Evolutionary conservation across 352 stramenopile genomes (phyloP).

Genomic region (Globisporangium carolinianum): DNA sequence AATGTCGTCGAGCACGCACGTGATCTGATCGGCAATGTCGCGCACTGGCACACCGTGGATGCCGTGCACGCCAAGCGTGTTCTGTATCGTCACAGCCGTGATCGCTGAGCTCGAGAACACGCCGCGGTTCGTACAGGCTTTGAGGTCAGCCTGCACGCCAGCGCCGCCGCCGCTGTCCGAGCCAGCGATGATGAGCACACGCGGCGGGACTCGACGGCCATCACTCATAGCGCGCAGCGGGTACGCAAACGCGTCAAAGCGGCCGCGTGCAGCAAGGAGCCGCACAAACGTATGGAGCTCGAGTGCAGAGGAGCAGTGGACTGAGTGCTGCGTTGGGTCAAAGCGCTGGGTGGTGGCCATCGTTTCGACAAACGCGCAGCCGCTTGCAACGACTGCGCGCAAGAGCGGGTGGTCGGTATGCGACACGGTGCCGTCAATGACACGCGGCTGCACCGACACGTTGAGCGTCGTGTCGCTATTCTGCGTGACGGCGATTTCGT

Average conservation of each 20-base stretch:
- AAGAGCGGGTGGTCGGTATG: slow-evolving; percentile 8
- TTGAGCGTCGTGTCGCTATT: not conserved
- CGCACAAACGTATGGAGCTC: slow-evolving; percentile 23
- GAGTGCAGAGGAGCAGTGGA: slow-evolving; percentile 1
- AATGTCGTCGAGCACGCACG: slow-evolving; percentile 87
- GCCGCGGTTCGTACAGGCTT: slow-evolving; percentile 84
- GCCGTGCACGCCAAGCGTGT: slow-evolving; percentile 47
- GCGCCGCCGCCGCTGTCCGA: slow-evolving; percentile 88
- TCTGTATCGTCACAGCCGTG: slow-evolving; percentile 90
- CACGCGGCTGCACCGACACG: not conserved
- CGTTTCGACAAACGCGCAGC: not conserved
- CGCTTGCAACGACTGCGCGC: slow-evolving; percentile 4
- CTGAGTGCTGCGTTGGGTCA: no score
- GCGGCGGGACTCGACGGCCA: slow-evolving; percentile 9
- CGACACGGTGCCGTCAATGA: not conserved
- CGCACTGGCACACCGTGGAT: slow-evolving; percentile 45
- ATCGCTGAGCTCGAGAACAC: slow-evolving; percentile 81
- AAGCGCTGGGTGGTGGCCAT: slow-evolving; percentile 1
- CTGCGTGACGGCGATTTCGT: slow-evolving; percentile 16
- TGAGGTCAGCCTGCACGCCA: slow-evolving; percentile 92
- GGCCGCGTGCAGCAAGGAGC: slow-evolving; percentile 9
- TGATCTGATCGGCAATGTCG: slow-evolving; percentile 77
- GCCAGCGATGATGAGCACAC: slow-evolving; percentile 90
- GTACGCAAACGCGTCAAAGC: slow-evolving; percentile 7
- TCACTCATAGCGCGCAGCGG: not conserved